Evolutionary conservation across 2,329 filamentous ascomycete genomes (phyloP), one percentile per base, ranked within the genome.

Genomic region (Ceratocystis cacaofunesta): DNA sequence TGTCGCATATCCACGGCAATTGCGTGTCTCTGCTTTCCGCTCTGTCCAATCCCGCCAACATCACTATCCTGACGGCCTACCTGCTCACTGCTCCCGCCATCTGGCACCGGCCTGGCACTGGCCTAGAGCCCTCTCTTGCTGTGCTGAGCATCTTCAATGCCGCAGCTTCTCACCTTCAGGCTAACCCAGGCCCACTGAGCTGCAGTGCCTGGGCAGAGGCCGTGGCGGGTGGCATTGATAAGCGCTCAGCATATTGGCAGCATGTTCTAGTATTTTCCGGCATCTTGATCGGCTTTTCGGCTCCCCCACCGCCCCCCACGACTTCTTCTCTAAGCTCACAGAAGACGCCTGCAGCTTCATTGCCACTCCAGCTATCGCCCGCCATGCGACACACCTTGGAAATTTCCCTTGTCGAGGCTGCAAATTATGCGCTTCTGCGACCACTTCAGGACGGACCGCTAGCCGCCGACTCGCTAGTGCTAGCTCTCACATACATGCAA

Each of bases 191-290:
- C 63, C 78, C 76, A 2, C 68, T 84, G 7, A 68, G 72, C 30
- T 77, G 78, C 69, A 80, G 83, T 62, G 77, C 76, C 25, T 86
- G 83, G 83, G 76, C 81, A 7, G 77, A 78, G 22, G 81, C 81
- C 0, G 78, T 85, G 2, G 78, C 80, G 55, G 80, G 80, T 70
- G 83, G 83, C 44, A 78, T 81, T 8, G 82, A 85, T 64, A 80
- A 80, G 41, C 78, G 79, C 57, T 84, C 84, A 17, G 80, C 79
- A 30, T 79, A 89, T 71, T 96, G 90, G 90, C 86, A 90, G 73
- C 91, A 96, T 74, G 75, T 91, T 36, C 78, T 96, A n/a, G 81
- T 92, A 4, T 81, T 96, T 7, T 85, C 86, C 0, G 92, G 90
- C 2, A 77, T 95, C 25, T 75, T 96, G 66, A 81, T 92, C 72